Conservation (phyloP, 768 basidiomycete species). For the Collybiopsis luxurians region DNA sequence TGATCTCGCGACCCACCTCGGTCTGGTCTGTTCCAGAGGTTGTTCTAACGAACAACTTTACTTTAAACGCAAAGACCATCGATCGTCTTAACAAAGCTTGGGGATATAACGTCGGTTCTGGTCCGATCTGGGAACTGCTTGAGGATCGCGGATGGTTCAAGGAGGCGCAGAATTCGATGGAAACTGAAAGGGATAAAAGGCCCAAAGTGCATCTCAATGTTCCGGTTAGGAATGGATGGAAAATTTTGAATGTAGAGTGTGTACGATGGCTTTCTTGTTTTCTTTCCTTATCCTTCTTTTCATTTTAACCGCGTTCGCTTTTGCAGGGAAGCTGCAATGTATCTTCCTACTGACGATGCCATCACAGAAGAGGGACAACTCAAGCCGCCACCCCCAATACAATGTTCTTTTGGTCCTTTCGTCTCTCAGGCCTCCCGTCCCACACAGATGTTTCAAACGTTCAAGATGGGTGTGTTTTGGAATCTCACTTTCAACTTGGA, state of each 20-base stretch:
- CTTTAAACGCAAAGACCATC: constrained; percentile 41
- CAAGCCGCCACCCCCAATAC: constrained; percentile 49
- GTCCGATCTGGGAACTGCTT: constrained; percentile 75
- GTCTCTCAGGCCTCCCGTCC: constrained; percentile 46
- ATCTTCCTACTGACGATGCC: constrained; percentile 54
- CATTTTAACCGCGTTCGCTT: not conserved
- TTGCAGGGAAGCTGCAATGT: constrained; percentile 52
- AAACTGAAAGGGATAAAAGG: constrained; percentile 48
- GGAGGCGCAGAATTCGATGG: constrained; percentile 43
- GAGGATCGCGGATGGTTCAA: constrained; percentile 82
- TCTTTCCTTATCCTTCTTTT: not conserved
- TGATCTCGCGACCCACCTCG: constrained; percentile 44
- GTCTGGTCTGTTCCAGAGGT: constrained; percentile 40
- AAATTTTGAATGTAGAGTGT: constrained; percentile 46
- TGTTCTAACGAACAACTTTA: constrained; percentile 55
- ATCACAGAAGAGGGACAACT: constrained; percentile 51
- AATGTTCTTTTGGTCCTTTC: constrained; percentile 68
- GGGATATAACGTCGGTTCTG: constrained; percentile 72
- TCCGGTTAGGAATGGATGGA: constrained; percentile 40
- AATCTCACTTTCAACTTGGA: not conserved
- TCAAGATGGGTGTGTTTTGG: constrained; percentile 51
- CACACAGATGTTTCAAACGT: constrained; percentile 54
- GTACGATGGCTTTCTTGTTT: constrained; percentile 24
- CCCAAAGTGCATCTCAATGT: constrained; percentile 57
- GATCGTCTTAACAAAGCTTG: constrained; percentile 67